phyloP scores from a whole-genome alignment of 2,329 filamentous ascomycete genomes.

The Ophiostoma ips region DNA sequence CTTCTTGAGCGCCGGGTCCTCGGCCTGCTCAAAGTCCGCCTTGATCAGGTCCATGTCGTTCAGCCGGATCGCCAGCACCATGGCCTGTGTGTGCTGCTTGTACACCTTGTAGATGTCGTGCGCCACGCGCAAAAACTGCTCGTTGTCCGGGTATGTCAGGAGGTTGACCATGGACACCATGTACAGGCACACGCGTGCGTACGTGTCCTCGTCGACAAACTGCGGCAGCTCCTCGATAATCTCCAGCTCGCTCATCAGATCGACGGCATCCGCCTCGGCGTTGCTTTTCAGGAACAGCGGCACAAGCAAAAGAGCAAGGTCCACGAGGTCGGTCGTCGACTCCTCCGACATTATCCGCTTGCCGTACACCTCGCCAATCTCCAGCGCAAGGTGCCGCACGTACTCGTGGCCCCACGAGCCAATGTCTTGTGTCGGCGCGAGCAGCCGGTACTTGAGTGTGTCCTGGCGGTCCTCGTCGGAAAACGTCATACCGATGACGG shows the following conservation, averaged over 20 bases:
- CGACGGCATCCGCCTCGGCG: constrained; percentile 93
- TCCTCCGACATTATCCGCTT: constrained; percentile 79
- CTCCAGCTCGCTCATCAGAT: constrained; percentile 91
- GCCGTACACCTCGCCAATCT: constrained; percentile 89
- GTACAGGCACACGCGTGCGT: constrained; percentile 84
- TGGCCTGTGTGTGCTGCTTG: constrained; percentile 84
- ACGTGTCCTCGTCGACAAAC: constrained; percentile 89
- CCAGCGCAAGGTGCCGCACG: constrained; percentile 83
- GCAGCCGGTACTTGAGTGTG: constrained; percentile 86
- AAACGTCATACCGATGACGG: constrained; percentile 97
- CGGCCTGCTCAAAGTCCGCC: constrained; percentile 62
- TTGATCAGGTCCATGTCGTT: constrained; percentile 78
- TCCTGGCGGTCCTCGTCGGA: constrained; percentile 93
- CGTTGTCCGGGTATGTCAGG: constrained; percentile 93
- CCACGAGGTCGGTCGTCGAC: constrained; percentile 66
- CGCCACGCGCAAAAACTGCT: constrained; percentile 82
- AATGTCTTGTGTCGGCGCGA: constrained; percentile 83
- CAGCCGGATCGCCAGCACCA: constrained; percentile 83
- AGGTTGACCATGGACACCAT: constrained; percentile 99
- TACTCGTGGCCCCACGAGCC: constrained; percentile 98
- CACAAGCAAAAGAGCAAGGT: constrained; percentile 72
- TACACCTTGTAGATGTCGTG: constrained; percentile 90
- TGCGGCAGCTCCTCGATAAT: constrained; percentile 86
- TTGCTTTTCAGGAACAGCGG: constrained; percentile 96
- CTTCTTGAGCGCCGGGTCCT: constrained; percentile 72